Base-by-base conservation (phyloP, 2,329 filamentous ascomycete genomes). In the Aspergillus costaricaensis region DNA sequence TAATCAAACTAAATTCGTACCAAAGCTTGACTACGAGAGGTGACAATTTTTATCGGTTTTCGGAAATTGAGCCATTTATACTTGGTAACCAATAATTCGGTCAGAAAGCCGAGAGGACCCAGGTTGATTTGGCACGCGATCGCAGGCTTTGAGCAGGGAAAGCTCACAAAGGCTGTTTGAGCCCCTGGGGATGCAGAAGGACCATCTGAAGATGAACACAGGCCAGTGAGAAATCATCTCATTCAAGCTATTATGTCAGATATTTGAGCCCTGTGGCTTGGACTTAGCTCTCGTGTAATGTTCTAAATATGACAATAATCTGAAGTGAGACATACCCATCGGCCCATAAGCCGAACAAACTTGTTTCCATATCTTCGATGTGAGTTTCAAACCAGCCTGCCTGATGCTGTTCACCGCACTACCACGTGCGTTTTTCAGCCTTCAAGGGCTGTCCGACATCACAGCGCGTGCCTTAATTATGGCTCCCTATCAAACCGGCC, bases 311-410 rank as follows among this genome's bases (percentile, higher is more conserved):
- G n/a, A 10, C 27, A 50, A 8, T 10, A 17, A 32, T 50, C 25
- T n/a, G 25, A 32, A 17, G 27, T 27, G 9, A 17, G 44, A 25
- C 14, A 30, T n/a, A 9, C 44, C 21, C 21, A n/a, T n/a, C 19
- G 12, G 25, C n/a, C 27, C 17, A 32, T 30, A 9, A 50, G 23
- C 47, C 10, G 47, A 17, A 14, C n/a, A 2, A 14, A 30, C 27
- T 15, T n/a, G 15, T 50, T 50, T 7, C 32, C 12, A 36, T 36
- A 14, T 12, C 25, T 50, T 30, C 14, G 17, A 4, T 23, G 47
- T 17, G 25, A 50, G 47, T 50, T 50, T 27, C 47, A 50, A 50
- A 50, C 25, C 25, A 30, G 47, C 47, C 47, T 50, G 47, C 47
- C 47, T 50, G 25, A 32, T 32, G 47, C 47, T 50, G 47, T 32